Evolutionary conservation across 2,329 filamentous ascomycete genomes (phyloP), one percentile per base, ranked within the genome.

Genomic region (Eutypa lata): DNA sequence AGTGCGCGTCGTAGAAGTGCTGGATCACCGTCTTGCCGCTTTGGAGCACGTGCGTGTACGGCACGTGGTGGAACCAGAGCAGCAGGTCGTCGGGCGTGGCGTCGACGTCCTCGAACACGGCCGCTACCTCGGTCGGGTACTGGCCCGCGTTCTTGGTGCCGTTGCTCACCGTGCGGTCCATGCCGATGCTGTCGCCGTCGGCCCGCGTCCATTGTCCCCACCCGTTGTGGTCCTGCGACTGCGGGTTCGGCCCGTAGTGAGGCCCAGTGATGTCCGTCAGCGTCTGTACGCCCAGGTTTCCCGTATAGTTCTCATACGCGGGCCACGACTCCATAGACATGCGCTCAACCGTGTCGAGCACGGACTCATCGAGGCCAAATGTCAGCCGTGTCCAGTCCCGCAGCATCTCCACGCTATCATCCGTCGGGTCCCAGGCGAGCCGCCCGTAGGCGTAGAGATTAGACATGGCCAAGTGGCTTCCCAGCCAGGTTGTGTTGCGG

Each of bases 151-250:
- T 84, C 0, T 83, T 81, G 0, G 87, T 89, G 10, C 87, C 87
- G 50, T 87, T 90, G 54, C 70, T 73, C 0, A 87, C 81, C 0
- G 87, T 89, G 11, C 87, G 78, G 60, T 90, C 87, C 86, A 90
- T 90, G 1, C 87, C 87, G 51, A 90, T 82, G 4, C 73, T 74
- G 19, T 71, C 59, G 0, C 65, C 64, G 55, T 88, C 82, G 0
- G 86, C 86, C 3, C 87, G 80, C 0, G 86, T 89, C 85, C 87
- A 90, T 64, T 88, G 86, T 10, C 87, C 86, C 83, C 83, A 89
- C 2, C 79, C 78, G 58, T 88, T 89, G 60, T 76, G 75, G 57
- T 90, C 87, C 62, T 86, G 82, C 0, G 81, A 83, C 8, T 78
- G 81, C 1, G 87, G 85, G 53, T 84, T 87, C 0, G 87, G 85